Evolutionary conservation across 345 rosid species (phyloP), one percentile per base, ranked within the genome.

Genomic region (Mangifera indica): DNA sequence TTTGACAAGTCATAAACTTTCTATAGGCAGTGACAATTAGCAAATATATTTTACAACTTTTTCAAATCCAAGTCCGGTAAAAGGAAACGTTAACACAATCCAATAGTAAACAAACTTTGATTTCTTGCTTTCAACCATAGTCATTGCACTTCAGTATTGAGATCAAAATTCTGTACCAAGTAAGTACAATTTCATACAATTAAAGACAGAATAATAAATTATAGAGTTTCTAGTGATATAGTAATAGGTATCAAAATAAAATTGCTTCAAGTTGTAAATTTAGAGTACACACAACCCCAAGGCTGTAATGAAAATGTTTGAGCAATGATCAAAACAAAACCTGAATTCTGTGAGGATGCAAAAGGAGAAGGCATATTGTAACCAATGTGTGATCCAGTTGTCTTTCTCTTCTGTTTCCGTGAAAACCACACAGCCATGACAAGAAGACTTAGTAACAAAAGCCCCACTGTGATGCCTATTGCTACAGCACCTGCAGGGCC

Each of bases 271-370:
- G 54, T 15, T 40, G 72, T 20, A 46, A 8, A 42, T 25, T 29
- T 67, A 56, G 26, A 74, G 73, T 21, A 60, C 24, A 60, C 60
- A 20, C 21, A 11, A 48, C 32, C 32, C 37, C 22, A 51, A 54
- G 32, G 57, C 48, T 32, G 20, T 24, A 29, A 71, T 42, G 15
- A 37, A 57, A 56, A 67, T 21, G 45, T 54, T 32, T 17, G 18
- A 76, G 64, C 40, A 73, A 54, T 26, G 34, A 32, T 78, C 24
- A 57, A 65, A 34, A 12, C 63, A 69, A 69, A 80, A 92, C 99
- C 99, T 86, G 99, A 92, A 77, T 87, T 87, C 75, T 92, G 97
- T 29, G 98, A 92, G 57, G 93, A 92, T 22, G 93, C 88, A 78
- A 81, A 80, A 60, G 96, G 88, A 24, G 98, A 95, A 57, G 93